Base-by-base conservation (phyloP, 352 stramenopile species). In the Phytopythium kandeliae region DNA sequence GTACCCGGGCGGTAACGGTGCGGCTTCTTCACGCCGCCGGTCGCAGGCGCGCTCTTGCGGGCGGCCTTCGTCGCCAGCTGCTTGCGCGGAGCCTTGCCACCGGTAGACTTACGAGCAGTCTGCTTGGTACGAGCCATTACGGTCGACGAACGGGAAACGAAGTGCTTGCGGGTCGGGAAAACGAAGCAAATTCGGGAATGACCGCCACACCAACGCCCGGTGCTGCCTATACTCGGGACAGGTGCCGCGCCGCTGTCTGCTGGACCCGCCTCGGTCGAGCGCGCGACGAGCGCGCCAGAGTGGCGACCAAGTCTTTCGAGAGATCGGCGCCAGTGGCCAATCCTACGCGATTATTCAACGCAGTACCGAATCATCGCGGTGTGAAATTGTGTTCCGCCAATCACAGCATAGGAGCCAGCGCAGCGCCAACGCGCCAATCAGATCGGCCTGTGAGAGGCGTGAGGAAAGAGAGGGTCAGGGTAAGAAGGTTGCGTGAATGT, bases 91-190 rank as follows among this genome's bases (percentile, higher is more conserved):
- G 91, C 92, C 78, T 98, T 98, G 69, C 92, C 92, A 71, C 92
- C 92, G 49, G 92, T 86, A 48, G 89, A 97, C 72, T 98, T 98
- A 57, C 93, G 89, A 31, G 95, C 92, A 66, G 93, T 98, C 74
- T 98, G 92, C 77, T 98, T 98, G 57, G 93, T 98, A 86, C 93
- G 89, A 68, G 95, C 93, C 89, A 98, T 97, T 58, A 53, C 47
- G n/a, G n/a, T n/a, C n/a, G n/a, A n/a, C n/a, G n/a, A 21, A 11
- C 37, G 45, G 31, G 52, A 31, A 53, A 55, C 71, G 57, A 48
- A 58, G 43, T 42, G 52, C 55, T 60, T 47, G 57, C 36, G 31
- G n/a, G 59, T 75, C 55, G 63, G 62, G 57, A 71, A 45, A 67
- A 49, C 54, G 51, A 48, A 74, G 68, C 58, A 80, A 83, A 84